phyloP scores from a whole-genome alignment of 208 protist species.

The Vickermania ingenoplastis region DNA sequence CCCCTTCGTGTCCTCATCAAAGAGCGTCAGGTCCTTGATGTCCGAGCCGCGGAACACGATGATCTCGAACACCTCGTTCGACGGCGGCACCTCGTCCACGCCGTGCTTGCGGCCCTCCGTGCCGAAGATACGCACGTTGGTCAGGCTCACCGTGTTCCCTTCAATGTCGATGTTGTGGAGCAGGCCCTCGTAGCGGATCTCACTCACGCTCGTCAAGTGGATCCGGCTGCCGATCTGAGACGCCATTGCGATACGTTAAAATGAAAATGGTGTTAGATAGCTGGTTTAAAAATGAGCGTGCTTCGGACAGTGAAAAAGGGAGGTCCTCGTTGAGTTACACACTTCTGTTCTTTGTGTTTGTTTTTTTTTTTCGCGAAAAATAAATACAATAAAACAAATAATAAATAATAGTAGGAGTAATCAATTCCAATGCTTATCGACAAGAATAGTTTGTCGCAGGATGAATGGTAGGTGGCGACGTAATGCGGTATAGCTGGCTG shows the following conservation, averaged over 20 bases:
- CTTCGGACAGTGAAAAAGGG: neutral
- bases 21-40: conserved; percentile 80
- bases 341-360: too few species aligned
- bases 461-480: too few species aligned
- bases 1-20: conserved; percentile 28
- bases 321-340: neutral
- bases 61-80: conserved; percentile 70
- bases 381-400: too few species aligned
- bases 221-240: conserved; percentile 53
- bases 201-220: conserved; percentile 76
- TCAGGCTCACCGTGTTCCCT: conserved; percentile 79
- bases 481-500: too few species aligned
- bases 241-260: conserved; percentile 17
- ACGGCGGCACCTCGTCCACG: conserved; percentile 43
- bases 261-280: too few species aligned
- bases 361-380: too few species aligned
- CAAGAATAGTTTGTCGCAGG: too few species aligned
- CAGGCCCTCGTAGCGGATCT: conserved; percentile 83
- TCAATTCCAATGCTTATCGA: too few species aligned
- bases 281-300: conserved; percentile 1
- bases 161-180: conserved; percentile 61
- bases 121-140: conserved; percentile 81
- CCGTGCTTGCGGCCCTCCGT: conserved; percentile 70
- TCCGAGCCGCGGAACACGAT: conserved; percentile 86
- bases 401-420: too few species aligned